These are phyloP conservation scores for Filobasidium uniguttulatum DNA, from an alignment of 1,284 basidiomycete species.

Conservation along the genomic window DNA sequence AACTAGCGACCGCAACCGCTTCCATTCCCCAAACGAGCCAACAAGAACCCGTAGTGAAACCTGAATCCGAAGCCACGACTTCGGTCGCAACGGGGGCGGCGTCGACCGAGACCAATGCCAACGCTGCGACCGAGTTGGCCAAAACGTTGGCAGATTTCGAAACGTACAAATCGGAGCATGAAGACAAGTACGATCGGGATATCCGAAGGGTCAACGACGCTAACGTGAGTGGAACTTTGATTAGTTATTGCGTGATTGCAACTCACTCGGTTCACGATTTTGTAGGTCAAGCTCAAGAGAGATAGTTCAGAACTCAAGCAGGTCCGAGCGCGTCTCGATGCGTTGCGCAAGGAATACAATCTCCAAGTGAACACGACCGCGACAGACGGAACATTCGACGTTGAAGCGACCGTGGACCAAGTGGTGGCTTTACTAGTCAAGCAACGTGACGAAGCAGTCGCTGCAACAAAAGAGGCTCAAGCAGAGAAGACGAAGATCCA, in stretches of 20 bases:
- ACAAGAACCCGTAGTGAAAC: too few relatives aligned
- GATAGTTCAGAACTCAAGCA: conserved; percentile 1
- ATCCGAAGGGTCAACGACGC: conserved; percentile 5
- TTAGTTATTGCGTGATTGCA: background rate
- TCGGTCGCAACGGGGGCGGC: too few relatives aligned
- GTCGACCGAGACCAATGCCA: too few relatives aligned
- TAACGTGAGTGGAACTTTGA: conserved; percentile 6
- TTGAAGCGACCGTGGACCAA: background rate
- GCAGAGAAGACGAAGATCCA: background rate
- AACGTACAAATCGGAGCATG: conserved; percentile 7
- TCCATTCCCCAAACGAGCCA: too few relatives aligned
- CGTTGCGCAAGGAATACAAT: background rate
- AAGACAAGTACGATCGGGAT: conserved; percentile 1
- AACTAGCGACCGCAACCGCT: background rate
- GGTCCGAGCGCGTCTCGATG: background rate
- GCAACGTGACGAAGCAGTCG: background rate
- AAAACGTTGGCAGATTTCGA: conserved; percentile 11
- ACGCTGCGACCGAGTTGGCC: too few relatives aligned
- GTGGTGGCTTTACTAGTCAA: background rate
- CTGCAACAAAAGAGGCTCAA: background rate
- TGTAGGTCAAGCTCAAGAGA: conserved; percentile 6
- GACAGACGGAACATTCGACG: background rate
- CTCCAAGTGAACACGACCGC: background rate
- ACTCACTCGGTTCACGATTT: background rate
- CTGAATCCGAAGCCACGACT: too few relatives aligned